Evolutionary conservation across 1,284 basidiomycete genomes (phyloP).

Genomic region (Ceraceosorus guamensis): DNA sequence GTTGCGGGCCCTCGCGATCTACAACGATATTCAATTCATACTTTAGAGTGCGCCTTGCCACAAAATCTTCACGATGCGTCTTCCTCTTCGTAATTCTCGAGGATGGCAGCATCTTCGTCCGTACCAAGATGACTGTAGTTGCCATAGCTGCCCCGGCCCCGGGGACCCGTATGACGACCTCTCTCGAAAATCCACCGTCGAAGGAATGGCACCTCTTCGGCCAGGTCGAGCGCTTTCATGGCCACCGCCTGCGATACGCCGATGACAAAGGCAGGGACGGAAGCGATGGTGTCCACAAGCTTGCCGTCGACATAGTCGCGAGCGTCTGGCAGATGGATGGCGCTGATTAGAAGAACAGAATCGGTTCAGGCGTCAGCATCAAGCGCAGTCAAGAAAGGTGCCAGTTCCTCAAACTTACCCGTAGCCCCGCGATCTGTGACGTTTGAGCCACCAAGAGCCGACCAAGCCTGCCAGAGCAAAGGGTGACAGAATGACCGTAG

Average conservation of each 20-base stretch:
- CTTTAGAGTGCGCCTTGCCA: no score
- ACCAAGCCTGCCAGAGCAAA: conserved; percentile 27
- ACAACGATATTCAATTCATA: no score
- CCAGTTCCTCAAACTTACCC: neutral
- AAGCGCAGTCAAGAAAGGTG: conserved; percentile 50
- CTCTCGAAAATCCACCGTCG: conserved; percentile 8
- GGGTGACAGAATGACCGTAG: conserved; percentile 28
- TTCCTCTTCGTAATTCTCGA: neutral
- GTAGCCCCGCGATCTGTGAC: neutral
- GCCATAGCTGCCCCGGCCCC: conserved; percentile 25
- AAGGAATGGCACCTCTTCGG: conserved; percentile 28
- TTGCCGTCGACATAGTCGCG: conserved; percentile 53
- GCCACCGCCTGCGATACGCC: conserved; percentile 19
- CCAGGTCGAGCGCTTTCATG: conserved; percentile 17
- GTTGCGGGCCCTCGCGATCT: no score
- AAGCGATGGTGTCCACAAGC: conserved; percentile 58
- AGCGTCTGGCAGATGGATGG: conserved; percentile 31
- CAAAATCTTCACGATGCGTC: neutral
- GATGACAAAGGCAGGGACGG: conserved; percentile 18
- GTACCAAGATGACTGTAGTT: conserved; percentile 17
- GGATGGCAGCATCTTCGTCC: neutral
- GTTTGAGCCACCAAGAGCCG: conserved; percentile 27
- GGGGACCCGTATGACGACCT: neutral
- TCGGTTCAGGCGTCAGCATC: conserved; percentile 58
- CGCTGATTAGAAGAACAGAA: neutral